Percentiles rank a stretch among this genome's conserved stretches.
Evolutionary conservation across 2,329 filamentous ascomycete genomes (phyloP).

Genomic region (Aspergillus sp.): DNA sequence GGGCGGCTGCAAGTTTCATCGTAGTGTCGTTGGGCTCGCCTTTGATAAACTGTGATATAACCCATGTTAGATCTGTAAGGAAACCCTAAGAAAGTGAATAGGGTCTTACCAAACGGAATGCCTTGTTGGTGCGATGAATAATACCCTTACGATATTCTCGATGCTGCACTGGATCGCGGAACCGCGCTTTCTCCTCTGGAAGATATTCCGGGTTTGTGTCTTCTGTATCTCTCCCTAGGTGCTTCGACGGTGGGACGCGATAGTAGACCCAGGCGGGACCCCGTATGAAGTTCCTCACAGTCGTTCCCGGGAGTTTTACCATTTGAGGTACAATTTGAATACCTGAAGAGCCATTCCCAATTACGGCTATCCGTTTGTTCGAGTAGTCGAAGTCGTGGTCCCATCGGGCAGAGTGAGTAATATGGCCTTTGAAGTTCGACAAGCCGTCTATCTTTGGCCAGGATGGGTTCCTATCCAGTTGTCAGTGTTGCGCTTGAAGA

Average conservation of each 20-base stretch:
- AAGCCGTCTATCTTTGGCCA: constrained; percentile 30
- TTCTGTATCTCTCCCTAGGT: constrained; percentile 20
- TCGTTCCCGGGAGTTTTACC: constrained; percentile 21
- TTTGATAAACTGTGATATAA: constrained; percentile 14
- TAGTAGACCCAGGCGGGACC: constrained; percentile 29
- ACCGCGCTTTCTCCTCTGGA: constrained; percentile 21
- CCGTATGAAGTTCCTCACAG: constrained; percentile 29
- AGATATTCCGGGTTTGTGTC: constrained; percentile 28
- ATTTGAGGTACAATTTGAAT: constrained; percentile 37
- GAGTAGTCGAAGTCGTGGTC: constrained; percentile 22
- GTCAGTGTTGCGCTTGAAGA: no score
- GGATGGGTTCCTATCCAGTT: constrained; percentile 10
- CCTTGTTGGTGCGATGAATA: constrained; percentile 17
- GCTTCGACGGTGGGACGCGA: constrained; percentile 18
- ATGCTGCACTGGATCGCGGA: constrained; percentile 29
- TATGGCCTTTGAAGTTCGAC: constrained; percentile 26
- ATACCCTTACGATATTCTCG: constrained; percentile 38
- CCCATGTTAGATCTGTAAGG: background rate
- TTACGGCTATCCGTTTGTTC: constrained; percentile 21
- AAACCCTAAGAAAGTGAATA: background rate
- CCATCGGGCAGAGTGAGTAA: constrained; percentile 33
- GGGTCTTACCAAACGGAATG: constrained; percentile 15
- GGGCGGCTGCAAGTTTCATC: constrained; percentile 10
- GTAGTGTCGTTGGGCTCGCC: constrained; percentile 14
- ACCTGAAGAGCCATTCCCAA: constrained; percentile 28